Evolutionary conservation across 768 basidiomycete species (phyloP).

Genomic region (Xanthoconium stramineum): DNA sequence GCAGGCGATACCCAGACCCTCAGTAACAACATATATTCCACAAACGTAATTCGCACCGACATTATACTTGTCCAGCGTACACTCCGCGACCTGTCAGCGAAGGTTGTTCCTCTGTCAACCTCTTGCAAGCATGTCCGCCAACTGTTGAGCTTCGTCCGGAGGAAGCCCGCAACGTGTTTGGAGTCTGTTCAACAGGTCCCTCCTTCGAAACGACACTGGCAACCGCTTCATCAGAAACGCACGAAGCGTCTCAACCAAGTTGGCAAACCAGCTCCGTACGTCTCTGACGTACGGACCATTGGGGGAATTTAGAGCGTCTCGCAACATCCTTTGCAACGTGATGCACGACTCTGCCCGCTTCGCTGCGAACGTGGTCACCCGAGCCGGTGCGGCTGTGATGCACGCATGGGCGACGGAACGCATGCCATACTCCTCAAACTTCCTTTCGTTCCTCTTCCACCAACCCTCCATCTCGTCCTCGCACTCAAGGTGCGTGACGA

Average conservation of each 20-base stretch:
- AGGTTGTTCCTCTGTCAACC: too few relatives aligned
- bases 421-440: too few relatives aligned
- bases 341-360: constrained; percentile 7
- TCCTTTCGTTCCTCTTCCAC: too few relatives aligned
- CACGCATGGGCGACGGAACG: too few relatives aligned
- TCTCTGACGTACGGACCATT: neutral
- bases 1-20: too few relatives aligned
- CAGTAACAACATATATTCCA: too few relatives aligned
- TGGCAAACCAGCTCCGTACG: neutral
- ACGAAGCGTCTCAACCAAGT: neutral
- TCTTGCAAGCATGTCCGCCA: neutral
- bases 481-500: too few relatives aligned
- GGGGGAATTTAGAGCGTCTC: neutral
- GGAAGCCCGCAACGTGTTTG: neutral
- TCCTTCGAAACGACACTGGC: neutral
- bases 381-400: constrained; percentile 1
- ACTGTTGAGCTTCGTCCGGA: neutral
- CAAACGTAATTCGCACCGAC: too few relatives aligned
- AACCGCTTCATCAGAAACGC: neutral
- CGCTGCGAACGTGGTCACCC: neutral
- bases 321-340: too few relatives aligned
- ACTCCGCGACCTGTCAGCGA: too few relatives aligned
- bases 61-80: too few relatives aligned
- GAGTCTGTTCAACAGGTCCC: neutral
- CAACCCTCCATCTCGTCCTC: too few relatives aligned